Base-by-base conservation (phyloP, 164 flowering plant genomes). In the Berberis vulgaris region DNA sequence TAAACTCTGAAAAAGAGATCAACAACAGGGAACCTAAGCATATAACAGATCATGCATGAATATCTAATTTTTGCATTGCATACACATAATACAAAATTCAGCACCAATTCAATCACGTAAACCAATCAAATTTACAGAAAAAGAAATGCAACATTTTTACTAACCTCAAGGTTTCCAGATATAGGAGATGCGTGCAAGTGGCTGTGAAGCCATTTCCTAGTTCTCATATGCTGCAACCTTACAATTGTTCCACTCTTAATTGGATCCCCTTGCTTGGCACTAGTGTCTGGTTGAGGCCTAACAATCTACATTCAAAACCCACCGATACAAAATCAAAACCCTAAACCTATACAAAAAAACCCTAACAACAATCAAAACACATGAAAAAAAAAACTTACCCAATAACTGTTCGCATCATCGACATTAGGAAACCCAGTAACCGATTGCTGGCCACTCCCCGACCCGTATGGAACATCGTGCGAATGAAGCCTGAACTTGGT, bases 401-500 rank as follows among this genome's bases (percentile, higher is more conserved):
- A 95, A 62, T 95, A 95, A 77, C 99, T 95, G 71, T 91, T 95
- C 45, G 97, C 54, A 78, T 95, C 99, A 76, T 95, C 97, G 59
- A 89, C 99, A 56, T 72, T 76, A 0, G 99, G 86, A 60, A 91
- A 95, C 43, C 96, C 89, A 64, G 99, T 95, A 41, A 95, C 97
- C 0, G 97, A 91, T 63, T 95, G 99, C 76, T 95, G 99, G 40
- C 99, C 99, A 64, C 99, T 95, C 41, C 99, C 99, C 9, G 99
- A 91, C 13, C 99, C 99, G 67, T 95, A 95, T 1, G 99, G 99
- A 59, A 95, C 97, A 54, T 95, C 99, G 52, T 95, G 99, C 0
- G 99, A 95, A 76, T 91, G 99, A 68, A 95, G 74, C 67, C 97
- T 68, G 53, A 80, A 84, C 44, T 88, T 95, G 10, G 99, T 87